Evolutionary conservation across 306 rosid species (phyloP).

Genomic region (Prunus armeniaca): DNA sequence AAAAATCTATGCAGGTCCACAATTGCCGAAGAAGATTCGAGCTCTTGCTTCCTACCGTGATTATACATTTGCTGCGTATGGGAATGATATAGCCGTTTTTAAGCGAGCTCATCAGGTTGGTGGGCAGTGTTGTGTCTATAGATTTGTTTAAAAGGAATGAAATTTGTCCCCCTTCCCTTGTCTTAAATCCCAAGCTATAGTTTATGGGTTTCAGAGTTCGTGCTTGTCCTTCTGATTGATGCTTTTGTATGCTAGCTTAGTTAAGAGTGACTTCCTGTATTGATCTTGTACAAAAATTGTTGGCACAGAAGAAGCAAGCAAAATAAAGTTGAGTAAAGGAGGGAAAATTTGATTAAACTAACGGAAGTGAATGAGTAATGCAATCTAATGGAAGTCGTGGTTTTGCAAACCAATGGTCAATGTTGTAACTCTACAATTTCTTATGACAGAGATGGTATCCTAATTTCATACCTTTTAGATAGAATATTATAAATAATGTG

Average conservation of each 20-base stretch:
- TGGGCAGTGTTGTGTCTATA: neutral
- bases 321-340: too few relatives aligned
- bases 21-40: conserved; percentile 74
- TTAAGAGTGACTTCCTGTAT: too few relatives aligned
- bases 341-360: too few relatives aligned
- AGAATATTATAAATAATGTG: neutral
- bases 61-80: conserved; percentile 74
- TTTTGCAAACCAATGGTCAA: neutral
- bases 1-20: conserved; percentile 53
- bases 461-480: neutral
- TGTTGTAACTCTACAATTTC: neutral
- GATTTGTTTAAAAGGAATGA: neutral
- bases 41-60: conserved; percentile 89
- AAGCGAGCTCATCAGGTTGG: conserved; percentile 81
- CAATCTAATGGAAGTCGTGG: neutral
- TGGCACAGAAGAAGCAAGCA: too few relatives aligned
- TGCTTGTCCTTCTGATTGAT: neutral
- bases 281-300: too few relatives aligned
- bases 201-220: neutral
- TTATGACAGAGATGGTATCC: neutral
- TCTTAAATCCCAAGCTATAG: neutral
- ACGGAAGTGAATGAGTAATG: neutral
- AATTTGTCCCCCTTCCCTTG: neutral
- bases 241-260: too few relatives aligned
- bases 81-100: conserved; percentile 65